Percentiles rank a stretch among this genome's conserved stretches.
These are phyloP conservation scores for Filobasidium wieringae DNA, from an alignment of 768 basidiomycete species.

Conservation along the genomic window DNA sequence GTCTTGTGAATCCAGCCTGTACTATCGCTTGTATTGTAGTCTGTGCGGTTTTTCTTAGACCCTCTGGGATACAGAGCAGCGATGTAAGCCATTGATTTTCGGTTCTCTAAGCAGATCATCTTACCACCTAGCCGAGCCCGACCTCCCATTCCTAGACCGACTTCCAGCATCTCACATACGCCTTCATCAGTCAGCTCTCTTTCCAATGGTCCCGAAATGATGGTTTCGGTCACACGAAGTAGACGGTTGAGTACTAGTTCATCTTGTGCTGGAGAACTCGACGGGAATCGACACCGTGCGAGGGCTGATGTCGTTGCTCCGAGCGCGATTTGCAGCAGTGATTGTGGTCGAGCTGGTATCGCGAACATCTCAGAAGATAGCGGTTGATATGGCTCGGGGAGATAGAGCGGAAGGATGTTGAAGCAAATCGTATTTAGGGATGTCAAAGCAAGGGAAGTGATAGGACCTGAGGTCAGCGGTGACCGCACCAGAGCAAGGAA, in stretches of 20 bases:
- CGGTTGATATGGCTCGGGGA: constrained; percentile 8
- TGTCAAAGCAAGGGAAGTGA: constrained; percentile 84
- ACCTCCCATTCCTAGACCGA: constrained; percentile 90
- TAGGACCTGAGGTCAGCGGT: constrained; percentile 87
- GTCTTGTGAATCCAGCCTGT: constrained; percentile 62
- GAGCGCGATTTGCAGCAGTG: constrained; percentile 52
- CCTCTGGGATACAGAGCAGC: not conserved
- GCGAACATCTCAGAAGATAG: constrained; percentile 3
- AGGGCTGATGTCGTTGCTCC: constrained; percentile 75
- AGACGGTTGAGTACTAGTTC: constrained; percentile 89
- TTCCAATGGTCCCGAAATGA: constrained; percentile 55
- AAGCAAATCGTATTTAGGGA: constrained; percentile 77
- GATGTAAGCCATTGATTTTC: not conserved
- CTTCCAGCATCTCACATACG: constrained; percentile 96
- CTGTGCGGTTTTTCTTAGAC: constrained; percentile 39
- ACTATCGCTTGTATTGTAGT: constrained; percentile 79
- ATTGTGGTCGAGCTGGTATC: constrained; percentile 38
- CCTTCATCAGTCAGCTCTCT: constrained; percentile 75
- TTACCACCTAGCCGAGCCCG: constrained; percentile 89
- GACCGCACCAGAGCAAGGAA: constrained; percentile 91
- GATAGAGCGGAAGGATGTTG: constrained; percentile 27
- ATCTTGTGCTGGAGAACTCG: constrained; percentile 92
- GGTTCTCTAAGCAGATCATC: constrained; percentile 8
- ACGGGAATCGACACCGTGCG: constrained; percentile 95
- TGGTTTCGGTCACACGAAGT: constrained; percentile 74